Conservation (phyloP, 208 protist genomes). For the Ichthyophonus hoferi region DNA sequence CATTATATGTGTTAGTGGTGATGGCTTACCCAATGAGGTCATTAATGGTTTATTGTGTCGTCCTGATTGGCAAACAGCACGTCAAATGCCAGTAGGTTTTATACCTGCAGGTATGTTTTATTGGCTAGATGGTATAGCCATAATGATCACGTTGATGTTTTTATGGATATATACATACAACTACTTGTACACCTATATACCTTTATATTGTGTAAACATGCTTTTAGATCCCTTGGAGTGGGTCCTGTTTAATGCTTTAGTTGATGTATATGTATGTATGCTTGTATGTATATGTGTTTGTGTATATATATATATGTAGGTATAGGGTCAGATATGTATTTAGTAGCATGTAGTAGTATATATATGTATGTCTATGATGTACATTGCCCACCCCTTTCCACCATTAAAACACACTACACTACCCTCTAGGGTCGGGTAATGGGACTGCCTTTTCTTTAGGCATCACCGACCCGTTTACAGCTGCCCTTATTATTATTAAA, state of each 20-base stretch:
- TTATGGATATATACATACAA: neutral
- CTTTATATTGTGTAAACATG: neutral
- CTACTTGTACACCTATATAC: neutral
- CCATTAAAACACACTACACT: too few species aligned
- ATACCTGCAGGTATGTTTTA: slow-evolving; percentile 35
- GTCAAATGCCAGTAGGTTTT: slow-evolving; percentile 34
- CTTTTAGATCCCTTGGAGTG: neutral
- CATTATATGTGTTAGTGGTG: slow-evolving; percentile 37
- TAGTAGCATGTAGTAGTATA: neutral
- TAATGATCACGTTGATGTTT: neutral
- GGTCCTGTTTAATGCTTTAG: neutral
- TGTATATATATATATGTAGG: neutral
- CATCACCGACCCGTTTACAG: neutral
- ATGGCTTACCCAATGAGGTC: slow-evolving; percentile 40
- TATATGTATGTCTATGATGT: neutral
- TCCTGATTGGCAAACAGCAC: slow-evolving; percentile 24
- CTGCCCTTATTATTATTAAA: slow-evolving; percentile 21
- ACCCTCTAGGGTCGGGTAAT: slow-evolving; percentile 46
- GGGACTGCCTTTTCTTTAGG: slow-evolving; percentile 9
- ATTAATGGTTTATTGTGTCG: slow-evolving; percentile 39
- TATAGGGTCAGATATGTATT: neutral
- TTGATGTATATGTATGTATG: neutral
- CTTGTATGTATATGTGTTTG: neutral
- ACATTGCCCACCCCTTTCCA: neutral
- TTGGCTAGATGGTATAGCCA: neutral